Evolutionary conservation across 805 yeast species (phyloP).

Genomic region (Starmera caribaea): DNA sequence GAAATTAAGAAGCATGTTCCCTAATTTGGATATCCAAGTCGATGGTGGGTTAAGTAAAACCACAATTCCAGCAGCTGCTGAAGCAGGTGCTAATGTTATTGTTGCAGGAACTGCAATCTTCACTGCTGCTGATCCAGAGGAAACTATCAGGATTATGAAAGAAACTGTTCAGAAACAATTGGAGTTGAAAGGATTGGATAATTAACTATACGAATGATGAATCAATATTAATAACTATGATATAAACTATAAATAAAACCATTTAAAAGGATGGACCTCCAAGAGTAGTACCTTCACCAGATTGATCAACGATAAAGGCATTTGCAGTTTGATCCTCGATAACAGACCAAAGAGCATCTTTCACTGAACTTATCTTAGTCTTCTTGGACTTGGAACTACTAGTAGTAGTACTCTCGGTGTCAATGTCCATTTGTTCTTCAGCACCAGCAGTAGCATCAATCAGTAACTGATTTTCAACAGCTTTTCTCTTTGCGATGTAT

Average conservation of each 20-base stretch:
- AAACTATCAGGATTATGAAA: constrained; percentile 63
- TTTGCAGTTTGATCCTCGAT: constrained; percentile 46
- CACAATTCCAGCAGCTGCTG: constrained; percentile 82
- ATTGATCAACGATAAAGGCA: constrained; percentile 30
- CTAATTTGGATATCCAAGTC: constrained; percentile 81
- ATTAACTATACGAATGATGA: not conserved
- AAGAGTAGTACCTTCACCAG: constrained; percentile 75
- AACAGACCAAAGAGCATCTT: constrained; percentile 65
- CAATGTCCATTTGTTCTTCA: constrained; percentile 44
- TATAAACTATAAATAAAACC: not conserved
- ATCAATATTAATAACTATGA: not conserved
- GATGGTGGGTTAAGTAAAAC: constrained; percentile 93
- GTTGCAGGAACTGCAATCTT: constrained; percentile 97
- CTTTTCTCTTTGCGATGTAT: constrained; percentile 50
- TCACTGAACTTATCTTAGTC: constrained; percentile 36
- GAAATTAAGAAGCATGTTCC: constrained; percentile 60
- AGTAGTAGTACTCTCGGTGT: constrained; percentile 20
- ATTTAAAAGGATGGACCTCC: constrained; percentile 55
- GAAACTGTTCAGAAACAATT: constrained; percentile 45
- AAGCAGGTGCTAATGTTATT: constrained; percentile 95
- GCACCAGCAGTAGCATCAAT: constrained; percentile 39
- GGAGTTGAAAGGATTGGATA: constrained; percentile 34
- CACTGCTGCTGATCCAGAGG: constrained; percentile 70
- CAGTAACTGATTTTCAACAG: constrained; percentile 26
- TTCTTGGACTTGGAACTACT: constrained; percentile 16